A percentile compares a stretch with the other conserved stretches of the same genome.
Conservation (phyloP, 176 grass and related monocot genomes). For the Avena atlantica region DNA sequence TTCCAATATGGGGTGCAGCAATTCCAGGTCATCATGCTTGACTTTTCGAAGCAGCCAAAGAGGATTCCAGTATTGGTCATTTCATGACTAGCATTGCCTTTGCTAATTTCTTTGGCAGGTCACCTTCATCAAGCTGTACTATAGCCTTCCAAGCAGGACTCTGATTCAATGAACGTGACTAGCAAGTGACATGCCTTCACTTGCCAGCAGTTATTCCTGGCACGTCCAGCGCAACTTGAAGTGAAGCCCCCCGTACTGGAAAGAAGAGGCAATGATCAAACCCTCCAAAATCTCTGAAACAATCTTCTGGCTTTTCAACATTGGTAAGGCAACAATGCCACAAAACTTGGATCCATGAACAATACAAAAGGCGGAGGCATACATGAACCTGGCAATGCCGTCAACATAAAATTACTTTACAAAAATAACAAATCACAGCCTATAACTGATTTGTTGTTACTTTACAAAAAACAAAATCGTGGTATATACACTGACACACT, state of each 20-base stretch:
- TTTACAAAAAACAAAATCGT: constrained; percentile 56
- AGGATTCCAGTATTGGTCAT: constrained; percentile 17
- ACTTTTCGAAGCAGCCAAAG: constrained; percentile 31
- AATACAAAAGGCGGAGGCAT: constrained; percentile 24
- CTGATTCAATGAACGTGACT: too few relatives aligned
- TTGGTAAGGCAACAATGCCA: not conserved
- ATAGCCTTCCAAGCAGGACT: too few relatives aligned
- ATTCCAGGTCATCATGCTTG: constrained; percentile 9
- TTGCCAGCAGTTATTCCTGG: too few relatives aligned
- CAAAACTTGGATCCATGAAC: not conserved
- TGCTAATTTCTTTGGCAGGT: constrained; percentile 38
- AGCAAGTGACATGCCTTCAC: too few relatives aligned
- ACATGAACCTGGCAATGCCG: constrained; percentile 20
- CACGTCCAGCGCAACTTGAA: too few relatives aligned
- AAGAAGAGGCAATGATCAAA: not conserved
- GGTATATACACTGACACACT: constrained; percentile 32
- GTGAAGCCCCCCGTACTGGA: too few relatives aligned
- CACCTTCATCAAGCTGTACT: not conserved
- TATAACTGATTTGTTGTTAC: constrained; percentile 48
- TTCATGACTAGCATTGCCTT: constrained; percentile 31
- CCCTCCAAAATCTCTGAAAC: not conserved
- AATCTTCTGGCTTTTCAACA: not conserved
- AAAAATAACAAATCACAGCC: constrained; percentile 48
- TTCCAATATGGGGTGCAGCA: constrained; percentile 12
- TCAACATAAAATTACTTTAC: constrained; percentile 34